These are phyloP conservation scores for Pulveroboletus ravenelii DNA, from an alignment of 768 basidiomycete genomes.

Conservation along the genomic window DNA sequence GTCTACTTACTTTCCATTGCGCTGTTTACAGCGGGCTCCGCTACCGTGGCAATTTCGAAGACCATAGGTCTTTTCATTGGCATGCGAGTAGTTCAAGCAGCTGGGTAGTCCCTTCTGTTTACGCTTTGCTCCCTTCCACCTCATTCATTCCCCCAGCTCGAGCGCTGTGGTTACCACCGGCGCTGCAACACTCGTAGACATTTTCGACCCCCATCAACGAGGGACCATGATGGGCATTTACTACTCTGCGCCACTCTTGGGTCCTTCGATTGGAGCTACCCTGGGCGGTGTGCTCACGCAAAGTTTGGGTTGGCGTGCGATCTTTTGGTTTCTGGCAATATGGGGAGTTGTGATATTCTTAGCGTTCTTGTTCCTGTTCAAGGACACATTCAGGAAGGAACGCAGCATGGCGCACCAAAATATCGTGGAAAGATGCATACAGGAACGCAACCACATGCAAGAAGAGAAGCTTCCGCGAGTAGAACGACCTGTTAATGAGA, in stretches of 20 bases:
- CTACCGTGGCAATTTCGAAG: slow-evolving; percentile 53
- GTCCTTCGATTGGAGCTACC: slow-evolving; percentile 63
- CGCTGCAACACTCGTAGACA: slow-evolving; percentile 67
- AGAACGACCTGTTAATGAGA: slow-evolving; percentile 5
- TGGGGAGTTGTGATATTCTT: slow-evolving; percentile 49
- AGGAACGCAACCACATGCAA: slow-evolving; percentile 1
- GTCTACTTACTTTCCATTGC: slow-evolving; percentile 53
- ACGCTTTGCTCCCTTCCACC: background rate
- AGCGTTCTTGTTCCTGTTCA: slow-evolving; percentile 66
- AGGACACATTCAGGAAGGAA: slow-evolving; percentile 80
- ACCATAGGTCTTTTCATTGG: slow-evolving; percentile 57
- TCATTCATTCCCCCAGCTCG: slow-evolving; percentile 35
- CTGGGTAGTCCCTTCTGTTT: slow-evolving; percentile 40
- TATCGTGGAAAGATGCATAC: slow-evolving; percentile 45
- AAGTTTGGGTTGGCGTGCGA: slow-evolving; percentile 68
- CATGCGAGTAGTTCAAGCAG: slow-evolving; percentile 62
- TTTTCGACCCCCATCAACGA: slow-evolving; percentile 69
- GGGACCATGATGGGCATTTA: slow-evolving; percentile 80
- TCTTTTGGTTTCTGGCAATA: slow-evolving; percentile 80
- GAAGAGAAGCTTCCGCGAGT: slow-evolving; percentile 13
- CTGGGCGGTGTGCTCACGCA: slow-evolving; percentile 68
- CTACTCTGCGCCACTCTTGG: slow-evolving; percentile 76
- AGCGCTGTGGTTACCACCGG: slow-evolving; percentile 71
- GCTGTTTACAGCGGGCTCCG: slow-evolving; percentile 52
- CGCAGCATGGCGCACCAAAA: slow-evolving; percentile 52